phyloP scores from a whole-genome alignment of 2,329 filamentous ascomycete genomes.

The Berkeleyomyces rouxiae region DNA sequence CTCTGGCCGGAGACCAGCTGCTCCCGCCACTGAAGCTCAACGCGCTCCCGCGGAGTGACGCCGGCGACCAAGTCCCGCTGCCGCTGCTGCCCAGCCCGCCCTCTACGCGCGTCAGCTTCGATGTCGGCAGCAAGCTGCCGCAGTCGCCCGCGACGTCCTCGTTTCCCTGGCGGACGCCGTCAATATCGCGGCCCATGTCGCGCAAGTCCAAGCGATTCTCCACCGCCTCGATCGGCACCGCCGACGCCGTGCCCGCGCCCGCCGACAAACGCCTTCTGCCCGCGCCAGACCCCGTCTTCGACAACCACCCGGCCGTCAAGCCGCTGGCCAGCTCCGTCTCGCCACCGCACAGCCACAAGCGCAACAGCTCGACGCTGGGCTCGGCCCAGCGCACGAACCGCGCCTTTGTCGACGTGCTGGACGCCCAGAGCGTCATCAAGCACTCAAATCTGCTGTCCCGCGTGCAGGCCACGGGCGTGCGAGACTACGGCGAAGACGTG shows the following conservation, averaged over 20 bases:
- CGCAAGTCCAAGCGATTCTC: conserved; percentile 9
- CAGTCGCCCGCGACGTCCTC: neutral
- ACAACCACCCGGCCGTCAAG: conserved; percentile 13
- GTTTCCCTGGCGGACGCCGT: neutral
- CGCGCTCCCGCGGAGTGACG: neutral
- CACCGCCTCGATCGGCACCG: neutral
- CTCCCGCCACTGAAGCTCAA: conserved; percentile 8
- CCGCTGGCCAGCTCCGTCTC: conserved; percentile 5
- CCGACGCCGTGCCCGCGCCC: neutral
- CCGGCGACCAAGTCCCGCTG: neutral
- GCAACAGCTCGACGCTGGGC: conserved; percentile 10
- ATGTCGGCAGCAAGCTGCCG: neutral
- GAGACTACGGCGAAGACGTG: conserved; percentile 47
- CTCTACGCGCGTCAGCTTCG: neutral
- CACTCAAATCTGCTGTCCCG: conserved; percentile 32
- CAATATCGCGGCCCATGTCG: conserved; percentile 10
- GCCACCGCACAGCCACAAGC: conserved; percentile 8
- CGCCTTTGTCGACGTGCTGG: conserved; percentile 34
- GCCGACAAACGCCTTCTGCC: neutral
- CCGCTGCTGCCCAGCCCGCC: conserved; percentile 6
- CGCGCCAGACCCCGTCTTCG: conserved; percentile 4
- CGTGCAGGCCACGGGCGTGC: conserved; percentile 32
- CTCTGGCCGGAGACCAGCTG: neutral
- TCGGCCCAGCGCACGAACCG: conserved; percentile 6
- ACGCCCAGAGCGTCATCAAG: conserved; percentile 37